phyloP scores from a whole-genome alignment of 2,329 filamentous ascomycete species.

The Talaromyces sp. region DNA sequence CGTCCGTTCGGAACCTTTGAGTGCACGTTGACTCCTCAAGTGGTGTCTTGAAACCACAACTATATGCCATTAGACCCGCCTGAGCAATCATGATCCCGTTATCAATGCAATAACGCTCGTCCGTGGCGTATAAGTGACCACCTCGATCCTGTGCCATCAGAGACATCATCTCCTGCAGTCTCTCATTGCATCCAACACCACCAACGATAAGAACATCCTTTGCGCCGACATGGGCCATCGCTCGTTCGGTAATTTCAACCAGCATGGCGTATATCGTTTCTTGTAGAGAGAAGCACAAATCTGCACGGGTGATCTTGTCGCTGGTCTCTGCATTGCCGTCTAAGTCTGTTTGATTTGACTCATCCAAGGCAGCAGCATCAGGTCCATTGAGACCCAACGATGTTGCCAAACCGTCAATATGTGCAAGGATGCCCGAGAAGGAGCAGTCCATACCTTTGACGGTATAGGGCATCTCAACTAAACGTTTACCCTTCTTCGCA shows the following conservation, averaged over 20 bases:
- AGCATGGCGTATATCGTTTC: conserved; percentile 96
- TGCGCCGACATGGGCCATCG: conserved; percentile 95
- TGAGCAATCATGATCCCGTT: conserved; percentile 99
- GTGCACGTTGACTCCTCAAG: conserved; percentile 80
- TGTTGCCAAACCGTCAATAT: conserved; percentile 72
- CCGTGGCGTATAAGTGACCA: conserved; percentile 87
- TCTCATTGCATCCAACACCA: conserved; percentile 90
- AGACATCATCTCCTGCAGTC: conserved; percentile 97
- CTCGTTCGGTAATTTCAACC: conserved; percentile 95
- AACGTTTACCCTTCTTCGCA: conserved; percentile 63
- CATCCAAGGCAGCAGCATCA: conserved; percentile 49
- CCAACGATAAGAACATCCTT: conserved; percentile 90
- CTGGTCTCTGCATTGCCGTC: conserved; percentile 31
- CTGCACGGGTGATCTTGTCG: conserved; percentile 61
- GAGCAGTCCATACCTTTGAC: conserved; percentile 99
- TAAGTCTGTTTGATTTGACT: conserved; percentile 20
- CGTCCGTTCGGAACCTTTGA: conserved; percentile 76
- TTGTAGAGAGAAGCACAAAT: conserved; percentile 90
- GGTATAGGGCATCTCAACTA: conserved; percentile 87
- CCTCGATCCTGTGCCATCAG: conserved; percentile 84
- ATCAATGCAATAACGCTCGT: conserved; percentile 97
- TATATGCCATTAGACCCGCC: conserved; percentile 79
- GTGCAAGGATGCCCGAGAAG: conserved; percentile 85
- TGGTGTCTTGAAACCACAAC: conserved; percentile 70
- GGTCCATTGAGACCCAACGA: conserved; percentile 33